Evolutionary conservation across 352 stramenopile genomes (phyloP), one percentile per base, ranked within the genome.

Genomic region (Phytophthora niederhauseri): DNA sequence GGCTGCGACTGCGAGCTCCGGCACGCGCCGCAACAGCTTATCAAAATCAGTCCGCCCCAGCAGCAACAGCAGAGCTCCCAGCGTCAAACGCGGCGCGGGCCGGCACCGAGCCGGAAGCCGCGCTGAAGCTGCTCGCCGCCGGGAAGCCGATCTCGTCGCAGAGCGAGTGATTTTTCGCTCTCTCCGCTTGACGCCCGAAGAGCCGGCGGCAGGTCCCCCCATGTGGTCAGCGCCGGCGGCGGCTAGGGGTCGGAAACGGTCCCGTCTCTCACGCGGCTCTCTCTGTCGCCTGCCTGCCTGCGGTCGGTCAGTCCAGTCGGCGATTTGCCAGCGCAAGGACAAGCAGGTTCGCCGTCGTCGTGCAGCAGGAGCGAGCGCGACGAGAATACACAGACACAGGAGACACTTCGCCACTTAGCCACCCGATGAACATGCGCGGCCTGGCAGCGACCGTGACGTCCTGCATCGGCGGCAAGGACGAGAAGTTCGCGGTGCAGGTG

Each of bases 401-500:
- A 58, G 20, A 46, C 26, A 64, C 26, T 34, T 20, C 61, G 26
- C 46, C 3, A 31, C 51, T 3, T n/a, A 50, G 24, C 30, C 12
- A 12, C 30, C 53, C 12, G 31, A 80, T 73, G 65, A 73, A 71
- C 51, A 93, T 94, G 87, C 77, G 84, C 30, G 80, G 82, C 72
- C 59, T 94, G n/a, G 67, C 70, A 55, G 87, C 87, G 19, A 81
- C 75, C 14, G 82, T 94, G 17, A 94, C 87, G 53, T 92, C 85
- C 14, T 94, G 87, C 60, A 89, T 94, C 64, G 87, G 87, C 60
- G 87, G 87, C 67, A 91, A 91, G 61, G 78, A 92, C 50, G 87
- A 92, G 45, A 89, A 80, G 55, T 94, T 92, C 63, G 87, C 87
- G 7, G 80, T 94, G 41, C 81, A 89, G 69, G 76, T 93, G 49